Evolutionary conservation across 2,329 filamentous ascomycete species (phyloP).

Genomic region (Colletotrichum shisoi): DNA sequence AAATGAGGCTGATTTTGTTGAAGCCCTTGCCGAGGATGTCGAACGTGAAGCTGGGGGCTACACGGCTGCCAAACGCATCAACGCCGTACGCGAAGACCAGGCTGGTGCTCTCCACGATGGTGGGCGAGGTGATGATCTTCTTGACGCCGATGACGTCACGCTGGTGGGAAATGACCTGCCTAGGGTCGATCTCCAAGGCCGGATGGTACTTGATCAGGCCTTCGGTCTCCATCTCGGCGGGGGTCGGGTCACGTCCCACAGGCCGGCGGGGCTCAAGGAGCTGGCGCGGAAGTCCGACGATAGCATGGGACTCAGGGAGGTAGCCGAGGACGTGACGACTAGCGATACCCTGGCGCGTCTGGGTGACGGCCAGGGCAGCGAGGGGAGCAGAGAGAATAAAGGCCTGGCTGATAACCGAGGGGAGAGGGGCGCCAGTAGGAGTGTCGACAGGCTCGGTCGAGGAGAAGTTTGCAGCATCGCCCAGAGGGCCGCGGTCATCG

Average conservation of each 20-base stretch:
- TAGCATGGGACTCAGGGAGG: slow-evolving; percentile 73
- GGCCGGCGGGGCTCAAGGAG: slow-evolving; percentile 87
- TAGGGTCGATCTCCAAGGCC: slow-evolving; percentile 82
- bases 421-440: slow-evolving; percentile 66
- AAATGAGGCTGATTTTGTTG: slow-evolving; percentile 84
- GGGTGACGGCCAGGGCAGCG: slow-evolving; percentile 79
- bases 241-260: slow-evolving; percentile 80
- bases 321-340: slow-evolving; percentile 82
- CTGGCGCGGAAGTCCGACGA: slow-evolving; percentile 80
- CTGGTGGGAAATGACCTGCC: slow-evolving; percentile 80
- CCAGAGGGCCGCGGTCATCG: slow-evolving; percentile 85
- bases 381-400: slow-evolving; percentile 84
- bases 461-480: slow-evolving; percentile 75
- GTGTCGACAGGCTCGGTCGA: slow-evolving; percentile 72
- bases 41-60: slow-evolving; percentile 88
- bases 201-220: slow-evolving; percentile 80
- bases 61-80: slow-evolving; percentile 86
- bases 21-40: slow-evolving; percentile 94
- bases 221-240: slow-evolving; percentile 79
- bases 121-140: slow-evolving; percentile 76
- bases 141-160: slow-evolving; percentile 81
- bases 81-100: slow-evolving; percentile 86
- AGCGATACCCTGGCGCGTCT: slow-evolving; percentile 91
- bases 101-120: slow-evolving; percentile 89
- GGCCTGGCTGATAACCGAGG: slow-evolving; percentile 79